These are phyloP conservation scores for Gremmenia infestans DNA, from an alignment of 2,329 filamentous ascomycete species.

Conservation along the genomic window DNA sequence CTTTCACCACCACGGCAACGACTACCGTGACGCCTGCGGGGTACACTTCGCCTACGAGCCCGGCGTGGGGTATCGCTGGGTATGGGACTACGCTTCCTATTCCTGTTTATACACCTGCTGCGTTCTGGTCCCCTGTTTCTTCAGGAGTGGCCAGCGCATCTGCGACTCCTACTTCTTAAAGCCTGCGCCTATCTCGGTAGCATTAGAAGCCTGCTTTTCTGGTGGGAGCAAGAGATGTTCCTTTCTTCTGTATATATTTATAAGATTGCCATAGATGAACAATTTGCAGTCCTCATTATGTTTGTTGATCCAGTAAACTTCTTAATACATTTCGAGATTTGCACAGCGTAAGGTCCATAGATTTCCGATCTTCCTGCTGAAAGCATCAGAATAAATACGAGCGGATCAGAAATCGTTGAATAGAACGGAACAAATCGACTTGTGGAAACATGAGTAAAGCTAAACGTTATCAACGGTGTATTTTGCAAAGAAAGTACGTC, in stretches of 20 bases:
- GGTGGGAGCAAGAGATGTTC: neutral
- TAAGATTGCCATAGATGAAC: neutral
- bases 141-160: neutral
- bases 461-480: too few relatives aligned
- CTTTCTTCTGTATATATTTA: neutral
- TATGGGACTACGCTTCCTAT: conserved; percentile 30
- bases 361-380: too few relatives aligned
- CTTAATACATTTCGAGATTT: neutral
- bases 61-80: conserved; percentile 31
- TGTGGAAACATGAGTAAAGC: too few relatives aligned
- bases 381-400: too few relatives aligned
- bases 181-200: neutral
- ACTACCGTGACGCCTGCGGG: conserved; percentile 22
- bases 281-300: neutral
- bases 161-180: neutral
- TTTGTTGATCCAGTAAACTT: neutral
- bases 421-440: too few relatives aligned
- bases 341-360: too few relatives aligned
- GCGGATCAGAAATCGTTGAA: too few relatives aligned
- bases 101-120: conserved; percentile 29
- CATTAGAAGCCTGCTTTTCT: neutral
- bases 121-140: conserved; percentile 25
- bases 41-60: conserved; percentile 26
- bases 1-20: conserved; percentile 26
- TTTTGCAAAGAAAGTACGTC: too few relatives aligned